phyloP scores from a whole-genome alignment of 176 grass and related monocot species.

The Triticum aestivum region IWGSC_CS_RefSeq_v2.1 NC_057797.1:474103770-474104269 shows the following conservation, averaged over 20 bases:
- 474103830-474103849: slow-evolving; percentile 85
- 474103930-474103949: neutral
- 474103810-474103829: slow-evolving; percentile 84
- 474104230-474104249: slow-evolving; percentile 17
- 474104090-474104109: slow-evolving; percentile 96
- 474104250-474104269: neutral
- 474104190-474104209: slow-evolving; percentile 97
- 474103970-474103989: neutral
- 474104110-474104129: slow-evolving; percentile 72
- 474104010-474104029: slow-evolving; percentile 59
- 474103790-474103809: slow-evolving; percentile 97
- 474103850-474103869: slow-evolving; percentile 83
- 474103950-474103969: neutral
- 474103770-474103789: slow-evolving; percentile 97
- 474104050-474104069: slow-evolving; percentile 91
- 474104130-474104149: slow-evolving; percentile 94
- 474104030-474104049: slow-evolving; percentile 72
- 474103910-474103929: slow-evolving; percentile 18
- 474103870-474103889: slow-evolving; percentile 57
- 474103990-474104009: slow-evolving; percentile 10
- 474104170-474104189: slow-evolving; percentile 87
- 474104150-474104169: slow-evolving; percentile 96
- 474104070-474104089: slow-evolving; percentile 97
- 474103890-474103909: slow-evolving; percentile 74
- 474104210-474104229: slow-evolving; percentile 42